Evolutionary conservation across 208 protist genomes (phyloP).

Genomic region (Trypanosoma vivax): DNA sequence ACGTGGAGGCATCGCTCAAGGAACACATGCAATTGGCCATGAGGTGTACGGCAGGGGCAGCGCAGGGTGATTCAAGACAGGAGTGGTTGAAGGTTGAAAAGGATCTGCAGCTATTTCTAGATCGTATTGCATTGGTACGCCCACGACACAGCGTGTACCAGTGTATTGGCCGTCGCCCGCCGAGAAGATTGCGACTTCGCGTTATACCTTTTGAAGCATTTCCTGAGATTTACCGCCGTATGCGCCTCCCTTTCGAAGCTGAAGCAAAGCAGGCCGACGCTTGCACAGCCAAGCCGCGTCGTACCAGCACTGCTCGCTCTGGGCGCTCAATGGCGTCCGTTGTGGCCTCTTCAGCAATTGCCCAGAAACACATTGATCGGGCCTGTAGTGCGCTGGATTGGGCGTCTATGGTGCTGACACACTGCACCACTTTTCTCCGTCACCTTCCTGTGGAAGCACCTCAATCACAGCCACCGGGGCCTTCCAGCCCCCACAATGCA

Average conservation of each 20-base stretch:
- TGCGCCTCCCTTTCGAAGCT: conserved; percentile 39
- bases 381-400: conserved; percentile 53
- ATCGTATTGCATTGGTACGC: conserved; percentile 20
- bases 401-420: conserved; percentile 40
- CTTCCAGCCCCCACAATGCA: background rate
- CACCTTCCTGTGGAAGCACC: conserved; percentile 16
- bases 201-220: conserved; percentile 79
- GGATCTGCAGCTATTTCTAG: conserved; percentile 18
- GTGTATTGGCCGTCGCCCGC: conserved; percentile 35
- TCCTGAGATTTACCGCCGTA: conserved; percentile 43
- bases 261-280: conserved; percentile 34
- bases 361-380: conserved; percentile 44
- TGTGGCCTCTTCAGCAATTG: conserved; percentile 33
- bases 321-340: conserved; percentile 42
- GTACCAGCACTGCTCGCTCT: conserved; percentile 13
- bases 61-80: conserved; percentile 9
- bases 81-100: conserved; percentile 11
- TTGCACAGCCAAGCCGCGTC: conserved; percentile 19
- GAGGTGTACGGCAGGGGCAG: conserved; percentile 21
- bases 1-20: conserved; percentile 57
- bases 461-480: background rate
- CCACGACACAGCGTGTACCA: conserved; percentile 38
- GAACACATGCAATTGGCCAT: conserved; percentile 56
- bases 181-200: conserved; percentile 53
- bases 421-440: conserved; percentile 27